Percentiles rank a stretch among this genome's conserved stretches.
These are phyloP conservation scores for Ceratobasidium theobromae DNA, from an alignment of 1,284 basidiomycete species.

Conservation along the genomic window DNA sequence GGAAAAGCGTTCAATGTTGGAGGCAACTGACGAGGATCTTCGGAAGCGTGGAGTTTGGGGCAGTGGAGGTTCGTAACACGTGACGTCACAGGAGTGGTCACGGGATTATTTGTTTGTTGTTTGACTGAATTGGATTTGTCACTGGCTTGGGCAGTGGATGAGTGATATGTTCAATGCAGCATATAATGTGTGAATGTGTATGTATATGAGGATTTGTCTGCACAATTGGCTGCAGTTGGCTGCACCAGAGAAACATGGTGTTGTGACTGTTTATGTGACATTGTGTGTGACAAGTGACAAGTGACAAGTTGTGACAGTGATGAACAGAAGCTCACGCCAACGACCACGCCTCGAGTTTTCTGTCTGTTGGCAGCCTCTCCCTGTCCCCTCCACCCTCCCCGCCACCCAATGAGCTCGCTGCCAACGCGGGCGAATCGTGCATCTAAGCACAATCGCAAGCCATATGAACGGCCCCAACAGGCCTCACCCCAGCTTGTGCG, in stretches of 20 bases:
- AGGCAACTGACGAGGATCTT: slow-evolving; percentile 22
- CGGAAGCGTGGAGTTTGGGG: slow-evolving; percentile 3
- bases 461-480: slow-evolving; percentile 21
- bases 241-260: too few relatives aligned
- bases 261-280: not conserved
- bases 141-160: too few relatives aligned
- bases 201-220: too few relatives aligned
- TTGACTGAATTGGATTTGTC: too few relatives aligned
- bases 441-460: slow-evolving; percentile 18
- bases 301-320: not conserved
- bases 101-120: not conserved
- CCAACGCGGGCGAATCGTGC: slow-evolving; percentile 28
- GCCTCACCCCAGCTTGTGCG: slow-evolving; percentile 3
- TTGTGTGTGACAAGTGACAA: not conserved
- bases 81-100: slow-evolving; percentile 19
- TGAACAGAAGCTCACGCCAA: not conserved
- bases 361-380: not conserved
- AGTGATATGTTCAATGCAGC: too few relatives aligned
- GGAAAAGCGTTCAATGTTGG: too few relatives aligned
- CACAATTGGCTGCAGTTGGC: too few relatives aligned
- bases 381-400: not conserved
- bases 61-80: not conserved
- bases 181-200: too few relatives aligned
- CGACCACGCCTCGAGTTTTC: slow-evolving; percentile 4
- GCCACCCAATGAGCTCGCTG: slow-evolving; percentile 31